These are phyloP conservation scores for Vararia minispora DNA, from an alignment of 768 basidiomycete species.

Conservation along the genomic window DNA sequence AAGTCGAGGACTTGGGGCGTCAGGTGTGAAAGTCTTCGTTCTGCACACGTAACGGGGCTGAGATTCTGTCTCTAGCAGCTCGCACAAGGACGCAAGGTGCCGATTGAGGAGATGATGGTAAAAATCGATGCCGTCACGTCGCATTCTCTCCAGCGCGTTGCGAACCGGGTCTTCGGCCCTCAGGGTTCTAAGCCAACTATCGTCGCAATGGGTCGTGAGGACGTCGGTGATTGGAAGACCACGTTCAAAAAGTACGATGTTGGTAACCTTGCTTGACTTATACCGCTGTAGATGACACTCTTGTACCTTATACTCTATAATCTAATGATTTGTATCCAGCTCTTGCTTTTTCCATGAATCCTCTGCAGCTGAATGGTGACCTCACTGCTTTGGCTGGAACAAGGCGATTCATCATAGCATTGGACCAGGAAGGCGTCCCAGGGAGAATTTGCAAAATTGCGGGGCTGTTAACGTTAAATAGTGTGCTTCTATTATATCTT, in stretches of 20 bases:
- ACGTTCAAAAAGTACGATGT: constrained; percentile 65
- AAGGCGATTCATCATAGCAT: too few relatives aligned
- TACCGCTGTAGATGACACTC: too few relatives aligned
- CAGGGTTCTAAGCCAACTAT: constrained; percentile 61
- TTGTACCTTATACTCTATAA: too few relatives aligned
- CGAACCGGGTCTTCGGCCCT: constrained; percentile 61
- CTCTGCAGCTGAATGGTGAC: too few relatives aligned
- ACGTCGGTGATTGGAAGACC: constrained; percentile 54
- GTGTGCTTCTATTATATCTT: too few relatives aligned
- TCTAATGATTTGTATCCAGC: too few relatives aligned
- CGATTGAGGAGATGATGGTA: constrained; percentile 83
- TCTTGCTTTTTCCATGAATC: too few relatives aligned
- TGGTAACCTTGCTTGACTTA: too few relatives aligned
- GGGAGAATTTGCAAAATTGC: too few relatives aligned
- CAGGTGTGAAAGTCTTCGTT: constrained; percentile 42
- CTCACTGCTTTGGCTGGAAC: too few relatives aligned
- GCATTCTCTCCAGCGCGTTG: constrained; percentile 65
- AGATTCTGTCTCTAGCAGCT: constrained; percentile 42
- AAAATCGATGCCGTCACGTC: constrained; percentile 71
- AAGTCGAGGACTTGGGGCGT: constrained; percentile 84
- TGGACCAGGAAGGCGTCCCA: too few relatives aligned
- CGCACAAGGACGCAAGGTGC: constrained; percentile 77
- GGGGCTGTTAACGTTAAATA: too few relatives aligned
- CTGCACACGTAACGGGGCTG: neutral
- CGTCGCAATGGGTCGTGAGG: constrained; percentile 75